Evolutionary conservation across 306 rosid species (phyloP), one percentile per base, ranked within the genome.

Genomic region (Clitoria ternatea): DNA sequence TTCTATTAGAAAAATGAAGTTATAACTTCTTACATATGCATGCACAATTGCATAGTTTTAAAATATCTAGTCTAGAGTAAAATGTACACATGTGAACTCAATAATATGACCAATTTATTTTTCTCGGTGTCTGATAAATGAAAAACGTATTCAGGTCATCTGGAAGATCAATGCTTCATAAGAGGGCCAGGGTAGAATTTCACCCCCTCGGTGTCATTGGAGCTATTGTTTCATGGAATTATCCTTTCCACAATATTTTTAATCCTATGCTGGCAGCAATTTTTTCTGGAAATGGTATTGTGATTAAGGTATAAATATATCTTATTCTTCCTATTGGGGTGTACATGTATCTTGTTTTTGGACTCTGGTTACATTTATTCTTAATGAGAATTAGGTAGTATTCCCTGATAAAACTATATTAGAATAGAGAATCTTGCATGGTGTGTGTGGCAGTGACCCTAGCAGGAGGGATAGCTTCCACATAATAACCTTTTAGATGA

Each of bases 191-290:
- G 77, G 97, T 92, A 44, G 97, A 92, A 69, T 92, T 92, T 70
- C 92, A 89, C 75, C 97, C 97, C 43, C 96, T 92, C 79, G 97
- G 97, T 64, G 96, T 92, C 77, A 57, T 92, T 39, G 97, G 97
- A 81, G 97, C 97, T 29, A 87, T 92, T 62, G 96, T 92, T 75
- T 88, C 97, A 0, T 92, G 97, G 97, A 92, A 92, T 84, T 89
- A 92, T 61, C 96, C 97, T 66, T 92, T 89, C 82, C 96, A 92
- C 72, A 92, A 92, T 74, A 81, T 92, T 80, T 92, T 89, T 75
- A 92, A 92, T 78, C 97, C 97, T 62, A 90, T 92, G 88, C 78
- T 92, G 76, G 96, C 94, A 14, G 97, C 97, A 52, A 76, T 92
- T 50, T 92, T 92, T 79, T 88, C 97, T 48, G 97, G 97, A 77